These are phyloP conservation scores for Schizonepeta tenuifolia DNA, from an alignment of 257 asterid genomes.

Conservation along the genomic window DNA sequence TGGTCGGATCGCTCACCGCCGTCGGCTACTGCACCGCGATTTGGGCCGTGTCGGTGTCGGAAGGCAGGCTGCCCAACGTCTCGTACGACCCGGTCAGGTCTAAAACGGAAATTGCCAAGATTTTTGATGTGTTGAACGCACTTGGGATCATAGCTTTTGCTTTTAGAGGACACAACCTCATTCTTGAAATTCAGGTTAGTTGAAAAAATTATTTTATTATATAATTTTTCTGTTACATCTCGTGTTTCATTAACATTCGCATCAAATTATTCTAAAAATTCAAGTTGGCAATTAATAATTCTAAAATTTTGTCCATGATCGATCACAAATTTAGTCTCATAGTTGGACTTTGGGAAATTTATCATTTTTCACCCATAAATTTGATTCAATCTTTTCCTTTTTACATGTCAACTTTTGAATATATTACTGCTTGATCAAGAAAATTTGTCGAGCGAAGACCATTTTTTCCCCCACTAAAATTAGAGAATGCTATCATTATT, in stretches of 20 bases:
- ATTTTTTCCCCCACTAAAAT: not conserved
- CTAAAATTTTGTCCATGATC: not conserved
- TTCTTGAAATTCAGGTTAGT: constrained; percentile 84
- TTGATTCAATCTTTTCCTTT: not conserved
- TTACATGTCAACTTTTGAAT: not conserved
- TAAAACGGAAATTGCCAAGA: constrained; percentile 37
- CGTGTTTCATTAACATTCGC: not conserved
- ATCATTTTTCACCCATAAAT: not conserved
- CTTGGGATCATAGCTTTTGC: constrained; percentile 91
- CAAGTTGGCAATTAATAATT: not conserved
- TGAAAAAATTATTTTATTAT: not conserved
- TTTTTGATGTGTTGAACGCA: constrained; percentile 72
- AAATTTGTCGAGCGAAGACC: not conserved
- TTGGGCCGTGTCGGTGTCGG: constrained; percentile 71
- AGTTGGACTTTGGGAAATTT: not conserved
- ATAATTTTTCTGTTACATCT: not conserved
- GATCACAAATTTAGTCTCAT: not conserved
- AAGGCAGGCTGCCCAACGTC: constrained; percentile 71
- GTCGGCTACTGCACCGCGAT: constrained; percentile 77
- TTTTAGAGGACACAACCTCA: constrained; percentile 93
- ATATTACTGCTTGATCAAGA: not conserved
- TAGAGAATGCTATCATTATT: not conserved
- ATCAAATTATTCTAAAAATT: not conserved
- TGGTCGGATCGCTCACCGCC: constrained; percentile 83
- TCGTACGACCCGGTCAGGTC: constrained; percentile 59